Base-by-base conservation (phyloP, 257 asterid genomes). In the Ligustrum vulgare region DNA sequence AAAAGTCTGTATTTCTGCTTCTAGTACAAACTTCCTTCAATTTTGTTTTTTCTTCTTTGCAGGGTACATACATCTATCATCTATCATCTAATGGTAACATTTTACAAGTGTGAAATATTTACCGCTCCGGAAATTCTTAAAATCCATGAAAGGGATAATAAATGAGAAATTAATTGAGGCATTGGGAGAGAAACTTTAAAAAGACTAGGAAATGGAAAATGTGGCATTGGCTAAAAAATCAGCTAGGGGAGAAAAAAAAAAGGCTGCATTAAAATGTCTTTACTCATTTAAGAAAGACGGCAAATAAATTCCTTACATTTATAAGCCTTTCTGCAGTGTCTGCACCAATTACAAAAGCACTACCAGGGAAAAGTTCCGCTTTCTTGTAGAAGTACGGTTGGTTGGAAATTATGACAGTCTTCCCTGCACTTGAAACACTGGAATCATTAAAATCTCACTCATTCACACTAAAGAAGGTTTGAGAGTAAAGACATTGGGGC, bases 361-460 rank as follows among this genome's bases (percentile, higher is more conserved):
- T 92, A 18, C 98, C 99, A 66, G 98, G 98, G 73, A 92, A 94
- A 71, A 94, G 89, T 77, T 92, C 96, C 8, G 98, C 92, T 88
- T 94, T 92, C 93, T 88, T 91, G 95, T 89, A 92, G 65, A 92
- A 92, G 79, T 86, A 92, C 60, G 99, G 99, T 87, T 94, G 99
- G 85, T 92, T 94, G 72, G 99, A 94, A 36, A 94, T 80, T 80
- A 94, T 92, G 75, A 91, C 83, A 1, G 98, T 87, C 84, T 89
- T 92, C 78, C 96, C 98, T 94, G 96, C 80, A 84, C 39, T 74
- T 73, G 43, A 67, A 78, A 77, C 72, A 34, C 41, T 36, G 10
- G 43, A 67, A 67, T 64, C 75, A 73, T 70, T 75, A 75, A 33
- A 33, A 75, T 79, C 82, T 82, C 45, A 13, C 25, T 63, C 76